A percentile compares a stretch with the other conserved stretches of the same genome.
Conservation (phyloP, 345 rosid species). For the Linum lewisii region DNA sequence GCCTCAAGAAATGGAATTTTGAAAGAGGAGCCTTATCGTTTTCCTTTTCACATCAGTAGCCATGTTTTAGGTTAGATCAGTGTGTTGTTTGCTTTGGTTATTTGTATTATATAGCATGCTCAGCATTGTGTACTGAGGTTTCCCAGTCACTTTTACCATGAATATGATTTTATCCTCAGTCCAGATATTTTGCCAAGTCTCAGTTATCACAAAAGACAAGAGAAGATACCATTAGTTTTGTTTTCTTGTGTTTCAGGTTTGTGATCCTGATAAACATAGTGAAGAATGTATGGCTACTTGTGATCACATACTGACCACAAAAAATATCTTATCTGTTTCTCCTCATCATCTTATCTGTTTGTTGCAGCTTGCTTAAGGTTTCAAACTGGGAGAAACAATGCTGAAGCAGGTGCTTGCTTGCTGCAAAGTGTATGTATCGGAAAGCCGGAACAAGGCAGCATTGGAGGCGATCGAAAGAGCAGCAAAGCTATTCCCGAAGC, state of each 20-base stretch:
- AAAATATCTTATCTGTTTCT: constrained; percentile 9
- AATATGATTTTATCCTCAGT: background rate
- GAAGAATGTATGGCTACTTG: background rate
- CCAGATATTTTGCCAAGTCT: too few species aligned
- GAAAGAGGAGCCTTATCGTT: constrained; percentile 6
- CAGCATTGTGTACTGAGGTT: background rate
- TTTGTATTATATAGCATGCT: background rate
- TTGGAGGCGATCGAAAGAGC: constrained; percentile 61
- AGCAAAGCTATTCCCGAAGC: constrained; percentile 49
- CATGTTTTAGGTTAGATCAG: background rate
- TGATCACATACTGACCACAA: constrained; percentile 26
- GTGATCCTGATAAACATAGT: background rate
- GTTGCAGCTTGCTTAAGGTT: constrained; percentile 22
- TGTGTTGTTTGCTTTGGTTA: too few species aligned
- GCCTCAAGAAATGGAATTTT: constrained; percentile 52
- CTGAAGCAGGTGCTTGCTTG: constrained; percentile 61
- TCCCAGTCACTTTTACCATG: background rate
- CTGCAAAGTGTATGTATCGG: constrained; percentile 82
- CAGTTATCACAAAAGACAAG: too few species aligned
- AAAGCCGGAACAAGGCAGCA: constrained; percentile 57
- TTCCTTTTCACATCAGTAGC: background rate
- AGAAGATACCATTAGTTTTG: background rate
- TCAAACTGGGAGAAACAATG: constrained; percentile 33
- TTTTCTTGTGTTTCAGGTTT: background rate
- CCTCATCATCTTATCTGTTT: constrained; percentile 11